Percentiles rank a stretch among this genome's conserved stretches.
Evolutionary conservation across 2,329 filamentous ascomycete genomes (phyloP).

Genomic region (Hypoxylon sp.): DNA sequence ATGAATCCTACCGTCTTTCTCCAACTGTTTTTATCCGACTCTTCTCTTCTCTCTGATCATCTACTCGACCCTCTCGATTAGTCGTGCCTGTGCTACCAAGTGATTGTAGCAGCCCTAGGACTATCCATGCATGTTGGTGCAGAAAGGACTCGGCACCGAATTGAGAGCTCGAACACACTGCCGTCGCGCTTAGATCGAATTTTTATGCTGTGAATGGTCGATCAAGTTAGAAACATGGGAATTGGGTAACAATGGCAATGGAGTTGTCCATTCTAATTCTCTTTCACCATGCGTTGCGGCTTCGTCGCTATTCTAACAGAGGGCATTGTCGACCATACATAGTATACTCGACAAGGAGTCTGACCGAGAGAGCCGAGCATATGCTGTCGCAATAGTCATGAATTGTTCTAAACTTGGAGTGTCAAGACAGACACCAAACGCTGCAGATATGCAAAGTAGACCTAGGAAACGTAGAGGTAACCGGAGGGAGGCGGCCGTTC

Average conservation of each 20-base stretch:
- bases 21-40: slow-evolving; percentile 42
- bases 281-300: slow-evolving; percentile 25
- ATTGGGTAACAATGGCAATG: slow-evolving; percentile 36
- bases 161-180: slow-evolving; percentile 18
- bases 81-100: slow-evolving; percentile 30
- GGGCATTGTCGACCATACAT: slow-evolving; percentile 22
- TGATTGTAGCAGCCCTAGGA: slow-evolving; percentile 32
- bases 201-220: slow-evolving; percentile 32
- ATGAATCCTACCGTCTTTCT: slow-evolving; percentile 39
- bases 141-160: slow-evolving; percentile 37
- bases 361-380: slow-evolving; percentile 12
- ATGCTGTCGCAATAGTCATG: slow-evolving; percentile 19
- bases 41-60: slow-evolving; percentile 9
- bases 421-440: background rate
- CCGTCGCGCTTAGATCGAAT: slow-evolving; percentile 33
- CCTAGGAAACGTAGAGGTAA: slow-evolving; percentile 15
- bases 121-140: slow-evolving; percentile 34
- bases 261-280: slow-evolving; percentile 23
- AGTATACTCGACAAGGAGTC: slow-evolving; percentile 20
- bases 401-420: slow-evolving; percentile 36
- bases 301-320: slow-evolving; percentile 28
- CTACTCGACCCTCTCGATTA: slow-evolving; percentile 31
- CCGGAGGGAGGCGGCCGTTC: slow-evolving; percentile 31
- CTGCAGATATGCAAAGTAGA: slow-evolving; percentile 22
- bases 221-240: slow-evolving; percentile 39